Evolutionary conservation across 306 rosid genomes (phyloP), one percentile per base, ranked within the genome.

Genomic region (Sindora glabra): DNA sequence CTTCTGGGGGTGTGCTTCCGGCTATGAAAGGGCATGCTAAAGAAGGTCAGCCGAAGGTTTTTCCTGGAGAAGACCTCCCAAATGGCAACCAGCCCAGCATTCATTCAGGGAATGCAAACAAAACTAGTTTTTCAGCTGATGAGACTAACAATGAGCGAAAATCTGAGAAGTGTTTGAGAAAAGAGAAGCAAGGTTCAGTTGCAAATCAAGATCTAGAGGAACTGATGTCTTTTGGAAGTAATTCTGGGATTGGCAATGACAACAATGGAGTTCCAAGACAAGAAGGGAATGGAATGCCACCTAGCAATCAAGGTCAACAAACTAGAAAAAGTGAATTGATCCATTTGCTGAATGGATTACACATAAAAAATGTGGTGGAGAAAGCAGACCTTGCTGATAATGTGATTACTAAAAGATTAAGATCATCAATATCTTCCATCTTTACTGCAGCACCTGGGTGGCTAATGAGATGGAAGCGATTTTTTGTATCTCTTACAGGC

Each of bases 101-200:
- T 64, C 33, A 34, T 68, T 74, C 74, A 7, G 81, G 62, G 64
- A 56, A 51, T 55, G 56, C 48, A 15, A 68, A 51, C 15, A 81
- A 68, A 65, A 42, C 77, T 63, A 47, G 40, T 66, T 61, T 61
- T 67, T 47, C 67, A 17, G 77, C 74, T 39, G 83, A 70, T 55
- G 88, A 72, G 48, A 62, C 4, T 48, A 72, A 21, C 73, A 75
- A 45, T 34, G 63, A 67, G 49, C 77, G 64, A 6, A 80, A 54
- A 13, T 46, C 56, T 1, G 79, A 53, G 23, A 81, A 70, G 56
- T 30, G 50, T 61, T 68, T 27, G 8, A 69, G 70, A 76, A 83
- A 82, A 77, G 90, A 83, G 66, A 87, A 77, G 75, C 79, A 76
- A 68, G 86, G 79, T 57, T 44, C 36, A 65, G 76, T 25, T 66